Percentiles rank a stretch among this genome's conserved stretches.
Evolutionary conservation across 2,329 filamentous ascomycete species (phyloP).

Genomic region (Colletotrichum phormii): DNA sequence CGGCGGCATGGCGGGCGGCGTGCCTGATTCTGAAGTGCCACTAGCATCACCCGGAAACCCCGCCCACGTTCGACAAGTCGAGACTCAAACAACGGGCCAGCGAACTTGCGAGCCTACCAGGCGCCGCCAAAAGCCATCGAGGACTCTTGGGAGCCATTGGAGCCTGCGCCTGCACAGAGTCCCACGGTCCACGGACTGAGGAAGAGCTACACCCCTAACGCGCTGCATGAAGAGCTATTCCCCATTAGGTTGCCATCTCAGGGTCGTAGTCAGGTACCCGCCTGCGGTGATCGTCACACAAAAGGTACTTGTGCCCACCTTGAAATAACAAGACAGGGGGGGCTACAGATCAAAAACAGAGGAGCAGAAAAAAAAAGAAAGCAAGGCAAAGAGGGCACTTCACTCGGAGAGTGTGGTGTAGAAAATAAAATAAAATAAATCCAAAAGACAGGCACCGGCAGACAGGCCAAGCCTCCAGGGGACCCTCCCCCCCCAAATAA

Average conservation of each 20-base stretch:
- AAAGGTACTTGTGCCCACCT: constrained; percentile 29
- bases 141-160: neutral
- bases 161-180: constrained; percentile 6
- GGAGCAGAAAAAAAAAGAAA: neutral
- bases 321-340: constrained; percentile 9
- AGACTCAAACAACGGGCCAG: constrained; percentile 33
- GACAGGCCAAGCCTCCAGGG: constrained; percentile 32
- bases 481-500: constrained; percentile 18
- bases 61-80: constrained; percentile 12
- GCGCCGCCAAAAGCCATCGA: constrained; percentile 29
- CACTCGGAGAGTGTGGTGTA: too few species aligned
- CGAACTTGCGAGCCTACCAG: constrained; percentile 17
- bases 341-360: constrained; percentile 17
- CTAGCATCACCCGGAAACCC: constrained; percentile 30
- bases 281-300: constrained; percentile 32
- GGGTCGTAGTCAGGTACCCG: constrained; percentile 32
- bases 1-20: neutral
- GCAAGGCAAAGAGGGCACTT: neutral
- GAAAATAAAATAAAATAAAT: constrained; percentile 13
- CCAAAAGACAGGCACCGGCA: constrained; percentile 20
- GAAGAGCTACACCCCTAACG: constrained; percentile 24
- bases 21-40: constrained; percentile 30
- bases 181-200: constrained; percentile 25
- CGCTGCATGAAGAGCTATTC: constrained; percentile 31
- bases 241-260: constrained; percentile 17